phyloP scores from a whole-genome alignment of 352 stramenopile species.

The Phytopythium kandeliae region DNA sequence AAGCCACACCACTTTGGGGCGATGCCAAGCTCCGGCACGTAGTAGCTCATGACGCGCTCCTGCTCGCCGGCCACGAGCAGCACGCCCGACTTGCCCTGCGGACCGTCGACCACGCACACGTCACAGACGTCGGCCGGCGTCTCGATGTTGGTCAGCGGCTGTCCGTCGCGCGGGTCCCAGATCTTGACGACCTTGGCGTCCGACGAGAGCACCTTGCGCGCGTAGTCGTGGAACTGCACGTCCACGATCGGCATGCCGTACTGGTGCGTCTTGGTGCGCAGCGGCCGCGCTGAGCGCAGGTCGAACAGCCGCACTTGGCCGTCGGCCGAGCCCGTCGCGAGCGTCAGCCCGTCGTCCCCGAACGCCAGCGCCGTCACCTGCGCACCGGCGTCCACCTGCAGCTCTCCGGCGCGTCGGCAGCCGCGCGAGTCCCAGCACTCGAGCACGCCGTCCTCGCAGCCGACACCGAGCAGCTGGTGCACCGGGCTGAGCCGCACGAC shows the following conservation, averaged over 20 bases:
- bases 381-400: slow-evolving; percentile 53
- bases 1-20: slow-evolving; percentile 99
- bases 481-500: slow-evolving; percentile 87
- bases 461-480: slow-evolving; percentile 87
- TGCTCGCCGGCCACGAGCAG: slow-evolving; percentile 97
- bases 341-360: slow-evolving; percentile 91
- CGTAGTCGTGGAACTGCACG: slow-evolving; percentile 90
- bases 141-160: slow-evolving; percentile 97
- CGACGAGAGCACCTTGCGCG: slow-evolving; percentile 89
- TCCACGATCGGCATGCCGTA: slow-evolving; percentile 96
- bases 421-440: slow-evolving; percentile 95
- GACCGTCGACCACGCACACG: slow-evolving; percentile 92
- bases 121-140: slow-evolving; percentile 94
- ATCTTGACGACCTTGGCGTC: slow-evolving; percentile 99
- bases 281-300: slow-evolving; percentile 90
- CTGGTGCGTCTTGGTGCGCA: slow-evolving; percentile 97
- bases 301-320: slow-evolving; percentile 96
- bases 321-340: slow-evolving; percentile 92
- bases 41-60: slow-evolving; percentile 97
- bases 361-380: slow-evolving; percentile 95
- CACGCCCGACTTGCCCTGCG: slow-evolving; percentile 91
- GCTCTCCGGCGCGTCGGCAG: slow-evolving; percentile 57
- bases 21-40: slow-evolving; percentile 95
- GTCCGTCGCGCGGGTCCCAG: slow-evolving; percentile 90
- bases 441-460: slow-evolving; percentile 93